phyloP scores from a whole-genome alignment of 768 basidiomycete genomes.

The Xanthoconium purpureum region DNA sequence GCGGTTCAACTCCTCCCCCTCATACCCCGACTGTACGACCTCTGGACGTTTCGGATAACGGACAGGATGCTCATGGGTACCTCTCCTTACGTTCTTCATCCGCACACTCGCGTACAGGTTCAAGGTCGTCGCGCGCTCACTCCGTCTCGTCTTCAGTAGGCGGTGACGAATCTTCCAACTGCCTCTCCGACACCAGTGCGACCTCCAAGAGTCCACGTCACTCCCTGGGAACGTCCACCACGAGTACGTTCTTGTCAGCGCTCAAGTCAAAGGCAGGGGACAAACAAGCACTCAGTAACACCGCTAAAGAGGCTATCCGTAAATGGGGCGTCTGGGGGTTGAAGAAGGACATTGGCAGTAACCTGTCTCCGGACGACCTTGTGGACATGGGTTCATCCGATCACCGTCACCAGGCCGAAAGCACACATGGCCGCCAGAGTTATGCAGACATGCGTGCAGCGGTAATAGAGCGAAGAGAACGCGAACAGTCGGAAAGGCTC shows the following conservation, averaged over 20 bases:
- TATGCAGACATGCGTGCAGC: slow-evolving; percentile 76
- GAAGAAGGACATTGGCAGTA: slow-evolving; percentile 48
- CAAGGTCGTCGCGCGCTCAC: slow-evolving; percentile 35
- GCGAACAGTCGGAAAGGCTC: slow-evolving; percentile 31
- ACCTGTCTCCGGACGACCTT: slow-evolving; percentile 36
- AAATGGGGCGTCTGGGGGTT: slow-evolving; percentile 88
- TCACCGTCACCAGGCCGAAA: slow-evolving; percentile 34
- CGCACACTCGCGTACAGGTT: slow-evolving; percentile 36
- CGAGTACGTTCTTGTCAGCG: slow-evolving; percentile 69
- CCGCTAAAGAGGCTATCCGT: slow-evolving; percentile 84
- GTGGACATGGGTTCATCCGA: slow-evolving; percentile 42
- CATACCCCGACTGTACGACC: slow-evolving; percentile 7
- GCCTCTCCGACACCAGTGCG: slow-evolving; percentile 33
- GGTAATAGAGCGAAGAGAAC: slow-evolving; percentile 63
- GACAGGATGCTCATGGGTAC: slow-evolving; percentile 16
- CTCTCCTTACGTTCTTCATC: slow-evolving; percentile 43
- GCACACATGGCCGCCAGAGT: slow-evolving; percentile 48
- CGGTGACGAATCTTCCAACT: slow-evolving; percentile 27
- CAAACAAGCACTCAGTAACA: slow-evolving; percentile 81
- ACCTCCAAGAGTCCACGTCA: slow-evolving; percentile 38
- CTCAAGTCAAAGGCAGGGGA: slow-evolving; percentile 75
- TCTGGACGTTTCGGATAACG: slow-evolving; percentile 17
- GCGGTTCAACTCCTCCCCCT: slow-evolving; percentile 24
- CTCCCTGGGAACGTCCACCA: slow-evolving; percentile 36
- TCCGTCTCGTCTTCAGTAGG: slow-evolving; percentile 35